Conservation (phyloP, 2,329 filamentous ascomycete species). For the Cytospora chrysosperma region DNA sequence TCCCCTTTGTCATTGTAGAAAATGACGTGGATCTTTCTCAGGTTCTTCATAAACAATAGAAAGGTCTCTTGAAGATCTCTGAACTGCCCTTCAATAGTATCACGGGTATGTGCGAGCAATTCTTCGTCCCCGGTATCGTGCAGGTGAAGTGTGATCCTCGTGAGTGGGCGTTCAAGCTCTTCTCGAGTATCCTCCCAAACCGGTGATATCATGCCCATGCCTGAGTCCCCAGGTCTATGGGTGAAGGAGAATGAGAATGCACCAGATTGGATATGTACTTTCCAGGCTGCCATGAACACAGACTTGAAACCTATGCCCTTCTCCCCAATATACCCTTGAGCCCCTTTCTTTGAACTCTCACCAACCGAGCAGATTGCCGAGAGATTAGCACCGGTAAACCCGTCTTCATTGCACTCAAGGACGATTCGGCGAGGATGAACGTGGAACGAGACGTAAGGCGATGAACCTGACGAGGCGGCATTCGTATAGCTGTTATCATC, state of each 20-base stretch:
- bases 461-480: conserved; percentile 22
- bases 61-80: conserved; percentile 38
- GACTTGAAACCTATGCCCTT: conserved; percentile 55
- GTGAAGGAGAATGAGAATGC: conserved; percentile 45
- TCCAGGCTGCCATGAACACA: conserved; percentile 46
- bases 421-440: conserved; percentile 39
- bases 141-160: conserved; percentile 20
- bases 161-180: conserved; percentile 9
- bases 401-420: conserved; percentile 51
- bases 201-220: conserved; percentile 37
- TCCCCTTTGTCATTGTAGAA: conserved; percentile 29
- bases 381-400: conserved; percentile 43
- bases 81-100: conserved; percentile 37
- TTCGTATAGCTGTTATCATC: conserved; percentile 48
- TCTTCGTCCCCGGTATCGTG: conserved; percentile 13
- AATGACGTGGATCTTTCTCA: conserved; percentile 34
- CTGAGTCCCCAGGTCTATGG: conserved; percentile 34
- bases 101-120: conserved; percentile 5
- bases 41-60: conserved; percentile 44
- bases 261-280: conserved; percentile 40
- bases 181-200: conserved; percentile 16
- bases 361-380: conserved; percentile 46
- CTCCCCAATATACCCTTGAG: conserved; percentile 46
- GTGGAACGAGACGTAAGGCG: conserved; percentile 35
- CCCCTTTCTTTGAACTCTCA: conserved; percentile 41